Conservation (phyloP, 768 basidiomycete genomes). For the Amanita polypyramis region DNA sequence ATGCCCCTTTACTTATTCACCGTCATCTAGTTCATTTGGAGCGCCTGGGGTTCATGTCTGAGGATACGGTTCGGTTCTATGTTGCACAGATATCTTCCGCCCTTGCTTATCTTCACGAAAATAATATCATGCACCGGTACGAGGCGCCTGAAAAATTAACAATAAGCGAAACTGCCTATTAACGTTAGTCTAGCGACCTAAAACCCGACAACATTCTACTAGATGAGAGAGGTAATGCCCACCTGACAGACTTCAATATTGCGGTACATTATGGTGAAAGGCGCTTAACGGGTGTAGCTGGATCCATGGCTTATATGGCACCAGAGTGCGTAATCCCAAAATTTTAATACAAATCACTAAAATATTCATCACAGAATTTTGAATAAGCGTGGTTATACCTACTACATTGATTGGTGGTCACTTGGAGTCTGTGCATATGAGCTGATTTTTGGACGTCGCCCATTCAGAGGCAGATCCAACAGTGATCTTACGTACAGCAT, state of each 20-base stretch:
- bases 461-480: slow-evolving; percentile 91
- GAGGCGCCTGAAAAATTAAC: slow-evolving; percentile 13
- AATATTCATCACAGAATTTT: slow-evolving; percentile 46
- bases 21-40: slow-evolving; percentile 71
- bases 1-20: not conserved
- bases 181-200: slow-evolving; percentile 52
- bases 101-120: slow-evolving; percentile 83
- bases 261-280: slow-evolving; percentile 93
- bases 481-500: slow-evolving; percentile 89
- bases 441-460: slow-evolving; percentile 82
- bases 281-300: slow-evolving; percentile 84
- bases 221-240: slow-evolving; percentile 91
- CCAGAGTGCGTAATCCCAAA: slow-evolving; percentile 42
- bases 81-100: slow-evolving; percentile 85
- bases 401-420: slow-evolving; percentile 95
- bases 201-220: slow-evolving; percentile 98
- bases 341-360: slow-evolving; percentile 3
- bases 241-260: slow-evolving; percentile 97
- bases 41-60: slow-evolving; percentile 60
- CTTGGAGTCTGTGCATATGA: slow-evolving; percentile 91
- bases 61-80: slow-evolving; percentile 79
- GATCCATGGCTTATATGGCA: slow-evolving; percentile 99
- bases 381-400: slow-evolving; percentile 88
- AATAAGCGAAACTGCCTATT: slow-evolving; percentile 13
- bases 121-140: slow-evolving; percentile 92